Evolutionary conservation across 192 early-diverging fungal species (phyloP).

Genomic region (Geosiphon pyriformis): DNA sequence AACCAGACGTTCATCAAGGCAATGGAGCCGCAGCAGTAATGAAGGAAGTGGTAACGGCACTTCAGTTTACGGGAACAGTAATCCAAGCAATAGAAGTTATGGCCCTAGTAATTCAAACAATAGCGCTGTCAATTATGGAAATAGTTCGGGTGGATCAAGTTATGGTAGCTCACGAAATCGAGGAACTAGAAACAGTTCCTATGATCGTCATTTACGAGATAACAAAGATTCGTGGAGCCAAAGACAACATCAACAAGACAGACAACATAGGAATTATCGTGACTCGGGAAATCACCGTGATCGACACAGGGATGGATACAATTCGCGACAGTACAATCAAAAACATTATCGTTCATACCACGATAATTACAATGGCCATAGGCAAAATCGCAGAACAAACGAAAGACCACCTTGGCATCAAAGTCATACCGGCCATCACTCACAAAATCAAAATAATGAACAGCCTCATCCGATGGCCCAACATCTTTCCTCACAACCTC

Average conservation of each 20-base stretch:
- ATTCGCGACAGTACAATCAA: constrained; percentile 13
- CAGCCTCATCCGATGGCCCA: too few species aligned
- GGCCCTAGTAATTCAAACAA: neutral
- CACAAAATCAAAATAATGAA: constrained; percentile 2
- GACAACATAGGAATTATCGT: neutral
- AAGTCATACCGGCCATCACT: neutral
- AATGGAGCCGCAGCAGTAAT: neutral
- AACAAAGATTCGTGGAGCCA: constrained; percentile 8
- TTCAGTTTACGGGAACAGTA: too few species aligned
- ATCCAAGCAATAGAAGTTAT: neutral
- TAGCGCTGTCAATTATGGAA: neutral
- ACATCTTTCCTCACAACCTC: too few species aligned
- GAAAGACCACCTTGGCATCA: too few species aligned
- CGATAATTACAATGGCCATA: constrained; percentile 1
- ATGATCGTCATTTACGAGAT: neutral
- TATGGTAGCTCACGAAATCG: too few species aligned
- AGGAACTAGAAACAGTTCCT: constrained; percentile 6
- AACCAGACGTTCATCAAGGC: too few species aligned
- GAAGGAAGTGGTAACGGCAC: too few species aligned
- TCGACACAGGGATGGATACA: constrained; percentile 13
- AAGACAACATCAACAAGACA: constrained; percentile 4
- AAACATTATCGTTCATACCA: neutral
- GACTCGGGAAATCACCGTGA: neutral
- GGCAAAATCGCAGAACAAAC: too few species aligned
- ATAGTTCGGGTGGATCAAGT: too few species aligned